Evolutionary conservation across 768 basidiomycete genomes (phyloP), one percentile per base, ranked within the genome.

Genomic region (Pleurotus salmoneostramineus): DNA sequence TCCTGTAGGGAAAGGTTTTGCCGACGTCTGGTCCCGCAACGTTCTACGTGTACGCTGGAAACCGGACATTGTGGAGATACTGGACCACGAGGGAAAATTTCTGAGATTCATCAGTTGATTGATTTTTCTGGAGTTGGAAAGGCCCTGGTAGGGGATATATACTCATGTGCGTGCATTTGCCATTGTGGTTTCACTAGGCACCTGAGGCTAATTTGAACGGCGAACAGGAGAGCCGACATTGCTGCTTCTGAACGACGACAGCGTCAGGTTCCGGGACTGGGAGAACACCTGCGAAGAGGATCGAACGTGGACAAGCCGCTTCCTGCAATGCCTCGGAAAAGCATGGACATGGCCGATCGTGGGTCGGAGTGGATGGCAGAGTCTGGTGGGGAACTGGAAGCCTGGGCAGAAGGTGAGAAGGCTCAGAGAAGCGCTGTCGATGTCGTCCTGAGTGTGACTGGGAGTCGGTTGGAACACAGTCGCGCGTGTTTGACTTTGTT

Each of bases 281-380:
- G 52, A 50, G 49, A 51, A 34, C 58, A 61, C 33, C 21, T 36
- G 36, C 56, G 37, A 48, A 56, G 60, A 31, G 45, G 42, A 31
- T 59, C 59, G 56, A 60, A 45, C 65, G 74, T 64, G 61, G 72
- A 76, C 64, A 77, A 77, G 56, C 72, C 74, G 1, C 67, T 70
- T 12, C 71, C 76, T 17, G 70, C 71, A 31, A 68, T 75, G 69
- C 72, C 69, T 12, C 50, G 64, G 4, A 2, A 56, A 62, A 58
- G 64, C 57, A 50, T 51, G 66, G 33, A 60, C 59, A 62, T 56
- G 59, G 61, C 57, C 54, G 45, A 21, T 58, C 51, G 55, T 43
- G 45, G 32, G 48, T 12, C 45, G 50, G 40, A 21, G 52, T 55
- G 35, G 36, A 36, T 55, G 21, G 31, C 36, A n/a, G 52, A 43